Conservation (phyloP, 108 stramenopile species). For the Mayamaea pseudoterrestris region DNA sequence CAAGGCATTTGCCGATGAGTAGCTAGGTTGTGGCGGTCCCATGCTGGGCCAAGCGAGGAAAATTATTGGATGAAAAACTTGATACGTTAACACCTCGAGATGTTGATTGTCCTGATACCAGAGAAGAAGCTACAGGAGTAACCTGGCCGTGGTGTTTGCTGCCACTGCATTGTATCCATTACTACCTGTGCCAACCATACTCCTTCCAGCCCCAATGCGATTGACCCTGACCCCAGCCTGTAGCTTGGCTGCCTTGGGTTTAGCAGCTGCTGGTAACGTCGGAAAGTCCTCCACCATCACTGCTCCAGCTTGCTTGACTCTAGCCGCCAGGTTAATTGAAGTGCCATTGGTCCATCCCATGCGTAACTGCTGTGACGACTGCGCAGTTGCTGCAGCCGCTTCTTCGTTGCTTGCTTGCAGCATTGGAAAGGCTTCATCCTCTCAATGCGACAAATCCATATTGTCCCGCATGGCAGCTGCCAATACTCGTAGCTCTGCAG, state of each 20-base stretch:
- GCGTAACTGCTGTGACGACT: too few species aligned
- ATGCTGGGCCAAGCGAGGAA: too few species aligned
- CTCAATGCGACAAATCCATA: conserved; percentile 13
- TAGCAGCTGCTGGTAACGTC: conserved; percentile 12
- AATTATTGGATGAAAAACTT: too few species aligned
- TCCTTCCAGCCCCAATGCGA: too few species aligned
- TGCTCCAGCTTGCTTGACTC: conserved; percentile 12
- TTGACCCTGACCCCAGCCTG: too few species aligned
- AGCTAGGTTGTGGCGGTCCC: background rate
- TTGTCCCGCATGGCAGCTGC: conserved; percentile 53
- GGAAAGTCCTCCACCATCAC: conserved; percentile 33
- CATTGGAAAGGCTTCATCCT: conserved; percentile 59
- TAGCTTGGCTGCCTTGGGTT: conserved; percentile 4
- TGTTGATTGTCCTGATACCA: background rate
- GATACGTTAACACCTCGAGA: background rate
- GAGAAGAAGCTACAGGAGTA: too few species aligned
- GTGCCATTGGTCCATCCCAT: conserved; percentile 26
- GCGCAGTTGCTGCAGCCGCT: background rate
- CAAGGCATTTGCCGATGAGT: background rate
- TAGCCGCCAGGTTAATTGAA: conserved; percentile 8
- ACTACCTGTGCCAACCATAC: too few species aligned
- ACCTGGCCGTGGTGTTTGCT: too few species aligned
- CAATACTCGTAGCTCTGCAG: conserved; percentile 57
- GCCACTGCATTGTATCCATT: too few species aligned
- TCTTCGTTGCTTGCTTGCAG: conserved; percentile 13